Percentiles rank a stretch among this genome's conserved stretches.
phyloP scores from a whole-genome alignment of 352 stramenopile species.

The Thalassiosira exigua region DNA sequence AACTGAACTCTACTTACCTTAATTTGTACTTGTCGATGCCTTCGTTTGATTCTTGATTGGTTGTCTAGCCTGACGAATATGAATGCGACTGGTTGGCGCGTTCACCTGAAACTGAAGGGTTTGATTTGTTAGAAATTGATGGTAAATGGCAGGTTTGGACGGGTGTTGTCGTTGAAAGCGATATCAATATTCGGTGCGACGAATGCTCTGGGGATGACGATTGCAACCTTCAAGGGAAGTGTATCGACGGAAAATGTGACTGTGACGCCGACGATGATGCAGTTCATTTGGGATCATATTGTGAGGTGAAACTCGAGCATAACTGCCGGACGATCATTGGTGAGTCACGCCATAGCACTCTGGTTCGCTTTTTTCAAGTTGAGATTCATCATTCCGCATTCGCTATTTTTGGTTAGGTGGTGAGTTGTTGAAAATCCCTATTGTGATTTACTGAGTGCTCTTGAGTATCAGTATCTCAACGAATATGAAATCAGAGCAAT shows the following conservation, averaged over 20 bases:
- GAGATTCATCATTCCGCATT: no score
- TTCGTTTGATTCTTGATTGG: no score
- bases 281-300: conserved; percentile 18
- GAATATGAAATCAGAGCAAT: no score
- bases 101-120: conserved; percentile 10
- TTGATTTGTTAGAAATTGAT: conserved; percentile 13
- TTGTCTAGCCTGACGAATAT: no score
- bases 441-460: no score
- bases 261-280: conserved; percentile 11
- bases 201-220: conserved; percentile 1
- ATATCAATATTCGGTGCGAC: conserved; percentile 7
- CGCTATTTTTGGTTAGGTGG: no score
- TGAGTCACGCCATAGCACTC: no score
- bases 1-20: conserved; percentile 4
- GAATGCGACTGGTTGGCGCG: conserved; percentile 14
- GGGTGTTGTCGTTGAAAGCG: background rate
- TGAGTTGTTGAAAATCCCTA: no score
- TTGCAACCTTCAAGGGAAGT: conserved; percentile 32
- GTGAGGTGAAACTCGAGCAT: conserved; percentile 20
- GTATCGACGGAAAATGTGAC: conserved; percentile 7
- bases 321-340: conserved; percentile 19
- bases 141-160: conserved; percentile 21
- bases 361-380: no score
- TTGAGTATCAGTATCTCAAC: no score
- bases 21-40: background rate